These are phyloP conservation scores for Brassica napus DNA, from an alignment of 345 rosid species.

Conservation along the genomic window Da-Ae NC_063443.1:15869001-15869500, in stretches of 20 bases:
- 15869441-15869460: conserved; percentile 25
- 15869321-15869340: background rate
- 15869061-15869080: background rate
- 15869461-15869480: background rate
- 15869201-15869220: background rate
- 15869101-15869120: background rate
- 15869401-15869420: conserved; percentile 14
- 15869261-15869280: background rate
- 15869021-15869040: background rate
- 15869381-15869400: background rate
- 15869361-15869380: background rate
- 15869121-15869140: background rate
- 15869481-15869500: conserved; percentile 50
- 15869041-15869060: background rate
- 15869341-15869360: background rate
- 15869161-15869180: background rate
- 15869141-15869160: background rate
- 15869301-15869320: background rate
- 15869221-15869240: background rate
- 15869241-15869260: background rate
- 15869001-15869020: background rate
- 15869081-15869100: background rate
- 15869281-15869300: conserved; percentile 4
- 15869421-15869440: conserved; percentile 1
- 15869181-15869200: background rate